Evolutionary conservation across 2,329 filamentous ascomycete species (phyloP), one percentile per base, ranked within the genome.

Genomic region (Aspergillus bombycis): DNA sequence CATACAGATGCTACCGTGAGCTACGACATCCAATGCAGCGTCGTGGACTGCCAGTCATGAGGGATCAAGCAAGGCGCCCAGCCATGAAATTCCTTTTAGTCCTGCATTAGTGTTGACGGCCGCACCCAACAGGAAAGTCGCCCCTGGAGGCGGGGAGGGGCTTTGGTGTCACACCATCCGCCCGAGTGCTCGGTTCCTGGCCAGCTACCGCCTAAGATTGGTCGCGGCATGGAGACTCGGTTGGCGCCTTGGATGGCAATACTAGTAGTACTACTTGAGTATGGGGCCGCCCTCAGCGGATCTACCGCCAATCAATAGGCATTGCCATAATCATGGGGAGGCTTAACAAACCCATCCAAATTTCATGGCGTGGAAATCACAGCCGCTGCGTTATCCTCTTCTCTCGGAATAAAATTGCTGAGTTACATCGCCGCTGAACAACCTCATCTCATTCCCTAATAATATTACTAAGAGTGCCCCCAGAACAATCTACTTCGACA

Each of bases 281-380:
- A 52, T 50, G 46, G 46, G 28, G 38, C 21, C 19, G 19, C 34
- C 52, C 41, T n/a, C 48, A 21, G 59, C 59, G 53, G 53, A 61
- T 61, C 59, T 50, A 26, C 43, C 16, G 43, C 59, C 59, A 61
- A 61, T 61, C 59, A 61, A 9, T 4, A 21, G n/a, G 41, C 59
- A 36, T 55, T 34, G 46, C 52, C 52, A 54, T 19, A 54, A 36
- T 54, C 5, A 6, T n/a, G 30, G 8, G 3, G n/a, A 23, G 52
- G 28, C 52, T 21, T 34, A 28, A n/a, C 19, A 14, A 48, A 8
- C 28, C 5, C 8, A 11, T 54, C 21, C 30, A 54, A 54, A 14
- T 36, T 54, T 54, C 32, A 34, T 19, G n/a, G 11, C n/a, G 52
- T 54, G 52, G 52, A 36, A 34, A 54, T 54, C 52, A 54, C 52